phyloP scores from a whole-genome alignment of 306 rosid species.

The Hippophae rhamnoides region DNA sequence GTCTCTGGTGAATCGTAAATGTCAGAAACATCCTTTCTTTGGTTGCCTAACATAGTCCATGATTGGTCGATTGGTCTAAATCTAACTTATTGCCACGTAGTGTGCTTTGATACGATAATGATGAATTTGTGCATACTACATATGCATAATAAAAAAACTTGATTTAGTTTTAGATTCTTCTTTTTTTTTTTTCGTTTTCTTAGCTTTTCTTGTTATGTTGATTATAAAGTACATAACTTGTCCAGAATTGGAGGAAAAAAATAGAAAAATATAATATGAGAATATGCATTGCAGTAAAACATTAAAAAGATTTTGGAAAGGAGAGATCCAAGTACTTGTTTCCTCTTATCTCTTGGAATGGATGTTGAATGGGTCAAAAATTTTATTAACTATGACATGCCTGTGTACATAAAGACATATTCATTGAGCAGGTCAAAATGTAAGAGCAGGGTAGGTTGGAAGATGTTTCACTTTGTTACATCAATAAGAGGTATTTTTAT shows the following conservation, averaged over 20 bases:
- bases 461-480: constrained; percentile 74
- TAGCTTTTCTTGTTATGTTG: no score
- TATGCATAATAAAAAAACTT: no score
- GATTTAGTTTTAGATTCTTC: no score
- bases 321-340: constrained; percentile 77
- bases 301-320: constrained; percentile 63
- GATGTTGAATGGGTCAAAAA: constrained; percentile 80
- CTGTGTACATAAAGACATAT: constrained; percentile 71
- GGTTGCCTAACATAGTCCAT: not conserved
- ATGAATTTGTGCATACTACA: no score
- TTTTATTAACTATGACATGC: constrained; percentile 80
- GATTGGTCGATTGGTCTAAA: constrained; percentile 11
- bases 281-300: constrained; percentile 53
- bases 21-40: not conserved
- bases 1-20: not conserved
- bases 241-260: no score
- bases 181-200: no score
- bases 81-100: constrained; percentile 11
- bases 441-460: constrained; percentile 84
- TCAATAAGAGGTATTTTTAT: constrained; percentile 47
- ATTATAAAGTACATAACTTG: no score
- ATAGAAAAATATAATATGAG: not conserved
- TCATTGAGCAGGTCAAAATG: constrained; percentile 90
- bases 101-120: not conserved
- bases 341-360: constrained; percentile 95